These are phyloP conservation scores for Xylariomycetidae sp. DNA, from an alignment of 2,329 filamentous ascomycete species.

Conservation along the genomic window DNA sequence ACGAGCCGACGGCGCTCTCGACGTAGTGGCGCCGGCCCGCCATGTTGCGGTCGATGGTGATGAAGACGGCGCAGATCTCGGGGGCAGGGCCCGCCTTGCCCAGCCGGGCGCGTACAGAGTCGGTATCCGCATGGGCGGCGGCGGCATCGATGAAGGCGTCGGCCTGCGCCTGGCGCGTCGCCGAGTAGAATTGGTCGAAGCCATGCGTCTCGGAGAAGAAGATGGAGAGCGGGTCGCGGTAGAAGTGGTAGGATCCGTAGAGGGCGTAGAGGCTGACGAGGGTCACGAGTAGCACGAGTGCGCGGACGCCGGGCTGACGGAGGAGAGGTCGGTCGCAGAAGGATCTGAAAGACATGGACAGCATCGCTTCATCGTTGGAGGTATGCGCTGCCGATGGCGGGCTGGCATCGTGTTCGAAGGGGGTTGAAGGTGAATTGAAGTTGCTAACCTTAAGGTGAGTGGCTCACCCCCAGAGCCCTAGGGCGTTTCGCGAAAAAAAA, in stretches of 20 bases:
- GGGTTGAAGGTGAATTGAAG: too few relatives aligned
- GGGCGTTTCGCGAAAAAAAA: too few relatives aligned
- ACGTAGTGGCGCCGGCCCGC: conserved; percentile 25
- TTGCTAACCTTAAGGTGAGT: too few relatives aligned
- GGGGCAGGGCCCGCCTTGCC: conserved; percentile 19
- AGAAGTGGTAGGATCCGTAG: conserved; percentile 26
- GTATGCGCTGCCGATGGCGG: too few relatives aligned
- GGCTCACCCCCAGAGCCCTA: too few relatives aligned
- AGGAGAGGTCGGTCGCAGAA: too few relatives aligned
- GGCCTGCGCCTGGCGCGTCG: conserved; percentile 23
- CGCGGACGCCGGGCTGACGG: conserved; percentile 22
- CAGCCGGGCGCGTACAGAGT: conserved; percentile 7
- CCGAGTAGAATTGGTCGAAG: conserved; percentile 26
- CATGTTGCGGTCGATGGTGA: conserved; percentile 23
- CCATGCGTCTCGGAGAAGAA: conserved; percentile 28
- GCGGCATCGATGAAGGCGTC: conserved; percentile 21
- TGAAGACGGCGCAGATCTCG: conserved; percentile 24
- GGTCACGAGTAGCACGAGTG: conserved; percentile 17
- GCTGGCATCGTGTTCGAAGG: too few relatives aligned
- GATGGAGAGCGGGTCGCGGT: conserved; percentile 27
- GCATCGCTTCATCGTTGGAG: too few relatives aligned
- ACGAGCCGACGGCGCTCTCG: conserved; percentile 26
- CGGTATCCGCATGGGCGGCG: conserved; percentile 12
- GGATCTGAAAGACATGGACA: too few relatives aligned
- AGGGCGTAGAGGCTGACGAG: conserved; percentile 21